Conservation (phyloP, 345 rosid species). For the Citrus medica region DNA sequence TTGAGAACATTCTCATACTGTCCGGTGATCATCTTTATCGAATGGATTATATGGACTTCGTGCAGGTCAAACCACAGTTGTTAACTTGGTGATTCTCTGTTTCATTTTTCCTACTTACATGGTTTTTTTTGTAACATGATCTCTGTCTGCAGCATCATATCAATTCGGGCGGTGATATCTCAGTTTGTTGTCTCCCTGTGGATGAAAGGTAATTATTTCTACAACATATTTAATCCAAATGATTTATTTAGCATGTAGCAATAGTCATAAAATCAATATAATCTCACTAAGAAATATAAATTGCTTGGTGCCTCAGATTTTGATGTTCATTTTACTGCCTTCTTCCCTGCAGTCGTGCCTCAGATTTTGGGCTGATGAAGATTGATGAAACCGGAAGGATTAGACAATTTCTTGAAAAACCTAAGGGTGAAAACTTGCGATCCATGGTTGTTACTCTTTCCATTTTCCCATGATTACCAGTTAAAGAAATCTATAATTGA, state of each 20-base stretch:
- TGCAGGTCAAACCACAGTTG: conserved; percentile 43
- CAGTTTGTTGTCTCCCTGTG: conserved; percentile 82
- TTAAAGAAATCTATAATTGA: no score
- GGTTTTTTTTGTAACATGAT: neutral
- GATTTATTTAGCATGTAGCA: neutral
- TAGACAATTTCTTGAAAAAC: conserved; percentile 72
- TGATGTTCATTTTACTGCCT: conserved; percentile 20
- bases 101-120: neutral
- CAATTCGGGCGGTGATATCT: conserved; percentile 70
- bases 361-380: conserved; percentile 83
- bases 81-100: neutral
- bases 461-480: no score
- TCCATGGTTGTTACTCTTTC: conserved; percentile 48
- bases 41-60: conserved; percentile 74
- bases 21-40: conserved; percentile 93
- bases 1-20: conserved; percentile 68
- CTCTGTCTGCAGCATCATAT: conserved; percentile 65
- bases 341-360: conserved; percentile 53
- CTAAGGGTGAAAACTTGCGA: conserved; percentile 55
- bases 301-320: conserved; percentile 52
- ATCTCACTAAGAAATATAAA: neutral
- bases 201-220: conserved; percentile 52
- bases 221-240: neutral
- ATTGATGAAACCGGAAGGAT: conserved; percentile 58
- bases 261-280: neutral